Conservation (phyloP, 345 rosid species). For the Eucalyptus paniculata region DNA sequence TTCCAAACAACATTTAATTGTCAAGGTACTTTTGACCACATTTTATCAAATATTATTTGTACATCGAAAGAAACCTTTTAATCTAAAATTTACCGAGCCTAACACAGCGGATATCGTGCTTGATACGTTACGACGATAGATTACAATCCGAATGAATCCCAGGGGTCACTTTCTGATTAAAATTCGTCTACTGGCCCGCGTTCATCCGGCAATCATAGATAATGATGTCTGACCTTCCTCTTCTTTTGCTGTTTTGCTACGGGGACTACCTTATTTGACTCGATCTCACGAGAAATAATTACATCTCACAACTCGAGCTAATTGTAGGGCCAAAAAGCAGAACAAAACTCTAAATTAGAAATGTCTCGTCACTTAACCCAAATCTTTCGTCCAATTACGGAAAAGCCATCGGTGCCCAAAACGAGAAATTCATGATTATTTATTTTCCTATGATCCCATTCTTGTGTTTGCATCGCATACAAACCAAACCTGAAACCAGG, state of each 20-base stretch:
- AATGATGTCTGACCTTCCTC: background rate
- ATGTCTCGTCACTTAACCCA: background rate
- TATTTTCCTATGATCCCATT: too few species aligned
- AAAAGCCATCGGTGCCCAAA: background rate
- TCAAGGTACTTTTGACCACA: too few species aligned
- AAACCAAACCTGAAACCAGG: background rate
- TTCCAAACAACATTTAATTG: too few species aligned
- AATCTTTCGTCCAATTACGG: background rate
- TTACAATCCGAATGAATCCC: background rate
- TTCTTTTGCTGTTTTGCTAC: background rate
- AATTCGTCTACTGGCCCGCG: background rate
- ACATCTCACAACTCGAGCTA: background rate
- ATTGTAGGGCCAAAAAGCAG: background rate
- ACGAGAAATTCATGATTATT: background rate
- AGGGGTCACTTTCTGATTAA: background rate
- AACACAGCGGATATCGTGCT: background rate
- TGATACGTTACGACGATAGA: background rate
- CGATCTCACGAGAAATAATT: background rate
- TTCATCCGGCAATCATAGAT: background rate
- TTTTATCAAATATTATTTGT: too few species aligned
- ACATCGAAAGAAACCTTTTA: background rate
- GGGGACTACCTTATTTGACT: background rate
- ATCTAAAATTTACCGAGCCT: accelerated
- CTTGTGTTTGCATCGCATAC: too few species aligned
- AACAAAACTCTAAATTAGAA: background rate